Base-by-base conservation (phyloP, 192 early-diverging fungal genomes). In the Backusella circina region DNA sequence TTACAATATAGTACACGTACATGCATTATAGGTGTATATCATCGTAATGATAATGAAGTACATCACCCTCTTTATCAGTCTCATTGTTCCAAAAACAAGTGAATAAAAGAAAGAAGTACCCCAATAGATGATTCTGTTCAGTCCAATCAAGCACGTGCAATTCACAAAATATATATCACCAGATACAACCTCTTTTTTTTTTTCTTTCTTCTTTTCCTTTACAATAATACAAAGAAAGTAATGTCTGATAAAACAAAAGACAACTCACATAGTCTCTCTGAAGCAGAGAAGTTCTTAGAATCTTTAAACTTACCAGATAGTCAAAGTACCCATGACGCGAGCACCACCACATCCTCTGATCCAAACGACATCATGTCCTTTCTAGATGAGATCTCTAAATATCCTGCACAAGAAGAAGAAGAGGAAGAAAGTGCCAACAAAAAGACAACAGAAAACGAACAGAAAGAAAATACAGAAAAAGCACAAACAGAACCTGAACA, bases 251-350 rank as follows among this genome's bases (percentile, higher is more conserved):
- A 54, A 28, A 12, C 71, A 6, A 54, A 54, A 51, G 41, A 64
- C 26, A 74, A 65, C 13, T 61, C 54, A 15, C 50, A 64, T 15
- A 78, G 77, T n/a, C 70, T 78, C 12, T 44, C 72, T n/a, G 82
- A 79, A 61, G 82, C 78, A 18, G 82, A 83, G 36, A 71, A 83
- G 47, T 83, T 83, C n/a, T 18, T 82, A 32, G 75, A 83, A 41
- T 71, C 80, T 0, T 41, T 82, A 8, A 72, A 82, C 75, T 78
- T 82, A 72, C 73, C 64, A 2, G 54, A 70, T 6, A 9, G n/a
- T 9, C 65, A 73, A 54, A 35, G 38, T 38, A 70, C 65, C 23
- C 61, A 68, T 28, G 67, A 41, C 6, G 21, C 77, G 3, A 65
- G 31, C 0, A 50, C 69, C 28, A 23, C 39, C 0, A 41, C 69